Base-by-base conservation (phyloP, 106 monocot genomes). In the Dactylorhiza incarnata region DNA sequence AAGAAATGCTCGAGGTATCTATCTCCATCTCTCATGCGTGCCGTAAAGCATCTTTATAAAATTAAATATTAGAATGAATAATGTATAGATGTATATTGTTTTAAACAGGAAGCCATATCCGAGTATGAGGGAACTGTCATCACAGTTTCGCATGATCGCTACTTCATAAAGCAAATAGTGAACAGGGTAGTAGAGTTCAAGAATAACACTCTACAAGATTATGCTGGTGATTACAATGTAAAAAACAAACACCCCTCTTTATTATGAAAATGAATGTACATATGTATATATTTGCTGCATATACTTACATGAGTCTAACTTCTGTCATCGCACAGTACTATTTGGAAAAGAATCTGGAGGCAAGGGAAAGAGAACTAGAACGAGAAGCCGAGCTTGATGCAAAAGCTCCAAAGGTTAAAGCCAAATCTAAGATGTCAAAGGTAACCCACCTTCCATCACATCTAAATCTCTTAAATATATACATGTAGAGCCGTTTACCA, bases 341-440 rank as follows among this genome's bases (percentile, higher is more conserved):
- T 81, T 82, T 99, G 71, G 99, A 99, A 74, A 99, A 94, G 86
- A 99, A 99, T 83, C 49, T 99, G 49, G 91, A 94, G 24, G 99
- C 91, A 7, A 94, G 99, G 80, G 84, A 91, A 56, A 94, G 83
- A 79, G 91, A 89, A 52, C 83, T 94, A 48, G 86, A 84, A 43
- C 87, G 99, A 1, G 91, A 94, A 77, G 94, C 87, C 22, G 99
- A 99, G 82, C 87, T 99, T 45, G 89, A 91, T 79, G 99, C 88
- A 54, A 94, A 94, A 75, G 87, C 86, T 15, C 99, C 99, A 20
- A 94, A 99, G 83, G 71, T 86, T 5, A 99, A 94, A 82, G 94
- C 99, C 37, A 99, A 99, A 76, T 99, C 99, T 15, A 99, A 94
- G 78, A 99, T 99, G 99, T 99, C 94, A 71, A 94, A 99, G 99